A percentile compares a stretch with the other conserved stretches of the same genome.
phyloP scores from a whole-genome alignment of 768 basidiomycete species.

The Boletus subcaerulescens region DNA sequence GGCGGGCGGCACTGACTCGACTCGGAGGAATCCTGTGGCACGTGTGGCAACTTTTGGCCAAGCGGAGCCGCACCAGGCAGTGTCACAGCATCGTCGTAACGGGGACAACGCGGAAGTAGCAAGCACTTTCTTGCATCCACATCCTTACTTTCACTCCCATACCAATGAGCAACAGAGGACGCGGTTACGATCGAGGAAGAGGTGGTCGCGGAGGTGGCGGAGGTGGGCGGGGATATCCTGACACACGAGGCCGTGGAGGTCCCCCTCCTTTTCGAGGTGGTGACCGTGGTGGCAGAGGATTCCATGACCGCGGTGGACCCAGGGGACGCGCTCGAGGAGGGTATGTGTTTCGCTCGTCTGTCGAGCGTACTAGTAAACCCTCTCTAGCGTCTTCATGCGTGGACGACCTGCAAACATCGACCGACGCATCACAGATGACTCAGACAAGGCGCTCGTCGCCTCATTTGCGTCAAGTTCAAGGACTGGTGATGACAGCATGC shows the following conservation, averaged over 20 bases:
- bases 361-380: background rate
- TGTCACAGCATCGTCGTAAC: conserved; percentile 23
- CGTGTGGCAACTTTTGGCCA: conserved; percentile 7
- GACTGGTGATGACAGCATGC: conserved; percentile 33
- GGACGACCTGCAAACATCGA: conserved; percentile 46
- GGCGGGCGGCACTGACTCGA: background rate
- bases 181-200: conserved; percentile 41
- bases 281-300: conserved; percentile 33
- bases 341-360: conserved; percentile 24
- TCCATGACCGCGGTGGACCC: conserved; percentile 23
- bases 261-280: conserved; percentile 26
- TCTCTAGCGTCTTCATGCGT: conserved; percentile 39
- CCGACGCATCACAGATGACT: conserved; percentile 45
- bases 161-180: conserved; percentile 37
- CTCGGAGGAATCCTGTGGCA: conserved; percentile 3
- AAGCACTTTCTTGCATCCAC: background rate
- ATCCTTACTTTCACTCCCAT: background rate
- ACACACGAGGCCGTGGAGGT: conserved; percentile 27
- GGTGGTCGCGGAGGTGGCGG: conserved; percentile 36
- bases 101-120: background rate
- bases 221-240: conserved; percentile 32
- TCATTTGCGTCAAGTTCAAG: conserved; percentile 27
- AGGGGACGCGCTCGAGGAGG: conserved; percentile 38
- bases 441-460: conserved; percentile 44
- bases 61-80: background rate